Conservation (phyloP, 2,329 filamentous ascomycete species). For the Neonectria ditissima region DNA sequence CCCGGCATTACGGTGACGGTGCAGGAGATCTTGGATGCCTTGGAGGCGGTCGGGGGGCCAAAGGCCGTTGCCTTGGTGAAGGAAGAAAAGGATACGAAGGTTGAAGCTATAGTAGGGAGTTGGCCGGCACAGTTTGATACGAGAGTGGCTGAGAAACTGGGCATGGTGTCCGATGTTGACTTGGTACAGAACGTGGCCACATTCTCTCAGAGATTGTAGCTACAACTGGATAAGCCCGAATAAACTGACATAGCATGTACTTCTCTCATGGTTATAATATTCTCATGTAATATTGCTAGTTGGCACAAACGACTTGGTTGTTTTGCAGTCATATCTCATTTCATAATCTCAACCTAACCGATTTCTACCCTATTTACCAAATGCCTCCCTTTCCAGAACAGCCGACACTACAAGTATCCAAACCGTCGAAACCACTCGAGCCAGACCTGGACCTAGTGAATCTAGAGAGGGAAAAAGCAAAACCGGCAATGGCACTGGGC, state of each 20-base stretch:
- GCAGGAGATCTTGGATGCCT: slow-evolving; percentile 62
- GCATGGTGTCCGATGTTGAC: slow-evolving; percentile 59
- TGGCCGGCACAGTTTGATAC: slow-evolving; percentile 65
- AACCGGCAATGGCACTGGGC: not conserved
- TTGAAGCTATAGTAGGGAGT: slow-evolving; percentile 63
- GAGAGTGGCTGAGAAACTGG: slow-evolving; percentile 64
- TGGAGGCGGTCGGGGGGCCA: slow-evolving; percentile 60
- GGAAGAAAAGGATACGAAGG: slow-evolving; percentile 58
- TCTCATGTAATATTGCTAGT: not conserved
- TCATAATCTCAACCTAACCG: not conserved
- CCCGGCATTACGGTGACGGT: slow-evolving; percentile 64
- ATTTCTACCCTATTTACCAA: not conserved
- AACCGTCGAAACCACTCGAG: not conserved
- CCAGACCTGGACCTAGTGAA: not conserved
- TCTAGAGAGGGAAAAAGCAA: not conserved
- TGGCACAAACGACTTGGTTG: not conserved
- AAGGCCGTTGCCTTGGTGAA: slow-evolving; percentile 57
- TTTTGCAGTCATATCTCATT: not conserved
- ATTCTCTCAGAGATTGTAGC: slow-evolving; percentile 17
- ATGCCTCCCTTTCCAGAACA: not conserved
- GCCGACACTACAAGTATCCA: not conserved
- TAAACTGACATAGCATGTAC: not conserved
- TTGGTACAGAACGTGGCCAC: slow-evolving; percentile 44
- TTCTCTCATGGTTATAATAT: not conserved
- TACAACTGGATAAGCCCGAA: not conserved